Conservation (phyloP, 768 basidiomycete species). For the Lentinula sp. region DNA sequence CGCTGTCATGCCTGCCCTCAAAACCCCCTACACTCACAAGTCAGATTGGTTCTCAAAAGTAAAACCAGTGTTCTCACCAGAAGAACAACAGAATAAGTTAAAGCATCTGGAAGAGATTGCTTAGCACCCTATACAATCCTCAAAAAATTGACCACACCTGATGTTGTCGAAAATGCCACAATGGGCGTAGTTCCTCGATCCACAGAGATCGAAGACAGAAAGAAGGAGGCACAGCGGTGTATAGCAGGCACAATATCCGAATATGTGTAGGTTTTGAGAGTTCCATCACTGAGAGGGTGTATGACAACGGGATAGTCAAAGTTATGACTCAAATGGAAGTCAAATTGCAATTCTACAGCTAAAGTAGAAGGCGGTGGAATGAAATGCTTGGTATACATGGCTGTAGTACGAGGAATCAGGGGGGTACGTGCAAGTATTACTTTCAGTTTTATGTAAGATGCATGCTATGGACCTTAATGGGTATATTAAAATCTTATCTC, state of each 20-base stretch:
- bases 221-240: background rate
- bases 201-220: background rate
- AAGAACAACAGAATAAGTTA: no score
- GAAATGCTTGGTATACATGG: background rate
- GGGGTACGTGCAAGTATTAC: no score
- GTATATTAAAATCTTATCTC: no score
- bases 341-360: background rate
- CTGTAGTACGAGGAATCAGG: background rate
- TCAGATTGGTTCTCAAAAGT: background rate
- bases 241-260: background rate
- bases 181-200: background rate
- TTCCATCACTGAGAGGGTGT: background rate
- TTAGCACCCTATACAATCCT: no score
- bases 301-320: background rate
- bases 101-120: no score
- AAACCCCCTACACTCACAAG: background rate
- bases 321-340: background rate
- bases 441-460: no score
- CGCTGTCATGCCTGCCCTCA: background rate
- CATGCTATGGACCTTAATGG: no score
- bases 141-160: no score
- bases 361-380: background rate
- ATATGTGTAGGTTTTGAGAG: background rate
- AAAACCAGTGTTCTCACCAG: background rate
- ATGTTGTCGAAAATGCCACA: background rate